Base-by-base conservation (phyloP, 257 asterid genomes). In the Rubia yunnanensis region DNA sequence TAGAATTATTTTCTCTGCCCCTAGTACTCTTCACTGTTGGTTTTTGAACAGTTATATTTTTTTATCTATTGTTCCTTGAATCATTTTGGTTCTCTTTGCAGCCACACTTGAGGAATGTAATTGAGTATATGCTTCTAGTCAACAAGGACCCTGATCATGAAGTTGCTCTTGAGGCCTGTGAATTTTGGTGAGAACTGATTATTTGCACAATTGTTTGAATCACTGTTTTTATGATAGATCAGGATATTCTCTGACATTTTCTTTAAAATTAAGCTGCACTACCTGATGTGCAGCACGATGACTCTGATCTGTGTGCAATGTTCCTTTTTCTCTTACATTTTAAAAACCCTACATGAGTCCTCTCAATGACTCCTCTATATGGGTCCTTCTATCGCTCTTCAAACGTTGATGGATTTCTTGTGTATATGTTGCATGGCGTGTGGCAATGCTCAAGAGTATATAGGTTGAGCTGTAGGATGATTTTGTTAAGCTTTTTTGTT, bases 151-250 rank as follows among this genome's bases (percentile, higher is more conserved):
- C 85, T 24, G 95, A 91, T 67, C 95, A 90, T 11, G 99, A 94
- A 73, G 98, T 90, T 83, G 89, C 99, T 70, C 95, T 94, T 23
- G 99, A 94, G 81, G 91, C 99, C 62, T 94, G 99, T 85, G 99
- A 94, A 84, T 90, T 94, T 79, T 94, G 99, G 99, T 94, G 20
- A 66, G 22, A 36, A 17, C 57, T 44, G 68, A 52, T 48, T 2
- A 18, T 15, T 61, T 50, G 17, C 32, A 30, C 18, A 14, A 48
- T 41, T 53, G 24, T 22, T 26, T 53, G 17, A 31, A 22, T 50
- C 36, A 18, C 10, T n/a, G 34, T 53, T 20, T 50, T 28, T 56
- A 56, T 56, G 41, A 15, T 14, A 31, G 63, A 31, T 11, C 64
- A 27, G 38, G 36, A 24, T 11, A 18, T 23, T 46, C n/a, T 63